phyloP scores from a whole-genome alignment of 2,329 filamentous ascomycete species.

The Hymenoscyphus repandus region DNA sequence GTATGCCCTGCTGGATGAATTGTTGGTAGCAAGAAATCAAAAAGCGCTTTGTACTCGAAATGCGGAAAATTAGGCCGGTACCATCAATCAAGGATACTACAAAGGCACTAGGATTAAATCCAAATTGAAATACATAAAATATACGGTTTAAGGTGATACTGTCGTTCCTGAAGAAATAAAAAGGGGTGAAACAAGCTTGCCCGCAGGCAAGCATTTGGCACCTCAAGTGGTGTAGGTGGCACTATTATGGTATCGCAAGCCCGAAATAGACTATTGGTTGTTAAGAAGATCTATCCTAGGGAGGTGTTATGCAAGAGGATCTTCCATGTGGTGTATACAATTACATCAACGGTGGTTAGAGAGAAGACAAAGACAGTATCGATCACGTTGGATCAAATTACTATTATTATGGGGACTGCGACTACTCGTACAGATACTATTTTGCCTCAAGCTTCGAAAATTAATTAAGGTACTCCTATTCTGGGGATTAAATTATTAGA shows the following conservation, averaged over 20 bases:
- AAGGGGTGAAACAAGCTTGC: too few species aligned
- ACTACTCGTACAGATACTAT: neutral
- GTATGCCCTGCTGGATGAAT: too few species aligned
- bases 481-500: neutral
- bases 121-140: too few species aligned
- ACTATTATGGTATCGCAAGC: neutral
- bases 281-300: neutral
- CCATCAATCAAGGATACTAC: too few species aligned
- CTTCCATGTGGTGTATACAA: neutral
- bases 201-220: too few species aligned
- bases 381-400: neutral
- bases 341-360: neutral
- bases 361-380: neutral
- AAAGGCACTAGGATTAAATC: too few species aligned
- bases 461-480: neutral
- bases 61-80: too few species aligned
- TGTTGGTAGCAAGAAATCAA: too few species aligned
- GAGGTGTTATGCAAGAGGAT: neutral
- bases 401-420: neutral
- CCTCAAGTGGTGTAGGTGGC: neutral
- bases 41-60: too few species aligned
- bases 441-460: neutral
- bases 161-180: too few species aligned
- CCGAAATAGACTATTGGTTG: neutral
- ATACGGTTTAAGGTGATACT: too few species aligned